Percentiles rank a stretch among this genome's conserved stretches.
Evolutionary conservation across 2,329 filamentous ascomycete genomes (phyloP).

Genomic region (Reticulascus tulasneorum): DNA sequence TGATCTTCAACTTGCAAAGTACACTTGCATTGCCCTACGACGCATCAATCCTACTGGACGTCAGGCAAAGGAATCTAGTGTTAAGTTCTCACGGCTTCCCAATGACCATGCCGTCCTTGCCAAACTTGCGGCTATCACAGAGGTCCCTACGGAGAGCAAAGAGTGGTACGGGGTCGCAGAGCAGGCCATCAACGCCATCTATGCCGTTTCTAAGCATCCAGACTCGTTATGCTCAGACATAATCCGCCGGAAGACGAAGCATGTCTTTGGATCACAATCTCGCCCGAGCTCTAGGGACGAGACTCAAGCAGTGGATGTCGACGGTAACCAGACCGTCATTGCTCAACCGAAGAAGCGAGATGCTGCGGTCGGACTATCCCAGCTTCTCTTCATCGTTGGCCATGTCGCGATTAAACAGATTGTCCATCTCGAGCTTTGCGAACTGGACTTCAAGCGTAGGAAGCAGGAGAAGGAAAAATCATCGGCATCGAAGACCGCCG

Average conservation of each 20-base stretch:
- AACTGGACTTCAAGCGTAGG: slow-evolving; percentile 93
- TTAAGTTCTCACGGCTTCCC: slow-evolving; percentile 71
- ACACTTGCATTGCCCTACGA: slow-evolving; percentile 87
- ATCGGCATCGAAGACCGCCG: slow-evolving; percentile 39
- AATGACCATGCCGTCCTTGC: slow-evolving; percentile 88
- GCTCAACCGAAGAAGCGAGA: slow-evolving; percentile 53
- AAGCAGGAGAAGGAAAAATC: slow-evolving; percentile 89
- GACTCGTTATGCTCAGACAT: slow-evolving; percentile 91
- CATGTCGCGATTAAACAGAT: slow-evolving; percentile 99
- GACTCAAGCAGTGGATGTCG: slow-evolving; percentile 22
- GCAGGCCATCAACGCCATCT: slow-evolving; percentile 93
- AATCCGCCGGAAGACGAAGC: slow-evolving; percentile 77
- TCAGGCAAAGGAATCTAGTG: slow-evolving; percentile 67
- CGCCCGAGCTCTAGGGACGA: slow-evolving; percentile 45
- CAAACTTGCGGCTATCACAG: slow-evolving; percentile 77
- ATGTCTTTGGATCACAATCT: slow-evolving; percentile 62
- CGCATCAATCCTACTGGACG: slow-evolving; percentile 85
- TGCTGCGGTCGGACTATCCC: slow-evolving; percentile 74
- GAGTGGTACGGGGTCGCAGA: slow-evolving; percentile 97
- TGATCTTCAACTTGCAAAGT: slow-evolving; percentile 88
- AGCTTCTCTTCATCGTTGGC: slow-evolving; percentile 90
- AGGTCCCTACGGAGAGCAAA: slow-evolving; percentile 82
- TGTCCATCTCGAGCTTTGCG: slow-evolving; percentile 94
- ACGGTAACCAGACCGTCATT: slow-evolving; percentile 19
- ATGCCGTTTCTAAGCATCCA: slow-evolving; percentile 87